A percentile compares a stretch with the other conserved stretches of the same genome.
phyloP scores from a whole-genome alignment of 306 rosid genomes.

The Vigna unguiculata region DNA sequence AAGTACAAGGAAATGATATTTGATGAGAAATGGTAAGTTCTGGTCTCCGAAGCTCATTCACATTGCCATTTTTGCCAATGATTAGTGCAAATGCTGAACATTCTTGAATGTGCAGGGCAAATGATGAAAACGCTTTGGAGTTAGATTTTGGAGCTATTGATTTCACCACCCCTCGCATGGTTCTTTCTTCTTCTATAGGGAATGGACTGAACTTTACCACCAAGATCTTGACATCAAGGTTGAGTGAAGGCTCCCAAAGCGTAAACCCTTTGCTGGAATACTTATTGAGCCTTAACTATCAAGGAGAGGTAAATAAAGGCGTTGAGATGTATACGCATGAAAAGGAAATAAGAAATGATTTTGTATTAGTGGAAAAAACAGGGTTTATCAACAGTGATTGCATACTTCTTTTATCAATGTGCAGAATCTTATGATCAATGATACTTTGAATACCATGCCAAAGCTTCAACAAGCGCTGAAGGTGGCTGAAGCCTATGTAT shows the following conservation, averaged over 20 bases:
- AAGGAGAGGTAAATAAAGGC: slow-evolving; percentile 71
- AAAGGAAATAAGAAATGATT: background rate
- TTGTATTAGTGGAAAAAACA: background rate
- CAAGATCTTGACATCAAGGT: slow-evolving; percentile 65
- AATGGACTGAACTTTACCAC: slow-evolving; percentile 69
- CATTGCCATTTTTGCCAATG: background rate
- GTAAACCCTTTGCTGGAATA: slow-evolving; percentile 86
- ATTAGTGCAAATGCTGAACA: slow-evolving; percentile 13
- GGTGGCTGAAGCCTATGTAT: slow-evolving; percentile 65
- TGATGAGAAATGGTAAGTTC: slow-evolving; percentile 50
- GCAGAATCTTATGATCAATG: slow-evolving; percentile 86
- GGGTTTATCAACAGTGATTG: background rate
- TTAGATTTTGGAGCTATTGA: slow-evolving; percentile 83
- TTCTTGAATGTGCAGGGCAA: slow-evolving; percentile 69
- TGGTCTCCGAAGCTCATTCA: background rate
- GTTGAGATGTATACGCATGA: background rate
- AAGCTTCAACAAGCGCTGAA: slow-evolving; percentile 81
- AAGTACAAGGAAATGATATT: slow-evolving; percentile 67
- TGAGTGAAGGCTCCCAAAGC: slow-evolving; percentile 59
- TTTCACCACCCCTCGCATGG: slow-evolving; percentile 70
- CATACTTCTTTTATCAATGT: slow-evolving; percentile 9
- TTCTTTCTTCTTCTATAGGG: slow-evolving; percentile 89
- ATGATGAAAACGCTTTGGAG: slow-evolving; percentile 86
- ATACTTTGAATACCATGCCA: slow-evolving; percentile 63
- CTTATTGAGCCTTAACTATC: slow-evolving; percentile 70